Conservation (phyloP, 306 rosid genomes). For the Cicer pinnatifidum region DNA sequence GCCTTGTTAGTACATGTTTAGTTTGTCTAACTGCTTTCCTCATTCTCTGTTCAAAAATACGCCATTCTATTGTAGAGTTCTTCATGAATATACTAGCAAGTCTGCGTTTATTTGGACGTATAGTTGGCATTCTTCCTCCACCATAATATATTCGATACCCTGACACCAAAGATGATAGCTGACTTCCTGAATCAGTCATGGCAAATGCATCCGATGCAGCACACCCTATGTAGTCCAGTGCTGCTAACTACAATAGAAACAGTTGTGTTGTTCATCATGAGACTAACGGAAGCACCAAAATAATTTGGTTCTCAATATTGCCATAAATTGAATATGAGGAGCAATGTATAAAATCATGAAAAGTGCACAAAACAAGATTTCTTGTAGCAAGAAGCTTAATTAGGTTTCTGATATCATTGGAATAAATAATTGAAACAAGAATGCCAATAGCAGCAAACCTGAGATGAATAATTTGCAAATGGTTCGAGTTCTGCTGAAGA, state of each 20-base stretch:
- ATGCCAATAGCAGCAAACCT: slow-evolving; percentile 59
- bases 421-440: slow-evolving; percentile 29
- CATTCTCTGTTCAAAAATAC: slow-evolving; percentile 88
- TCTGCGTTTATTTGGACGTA: slow-evolving; percentile 96
- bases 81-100: slow-evolving; percentile 74
- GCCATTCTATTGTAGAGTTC: slow-evolving; percentile 90
- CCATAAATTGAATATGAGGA: slow-evolving; percentile 9
- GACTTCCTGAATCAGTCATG: slow-evolving; percentile 99
- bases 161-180: slow-evolving; percentile 86
- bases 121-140: slow-evolving; percentile 88
- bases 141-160: slow-evolving; percentile 92
- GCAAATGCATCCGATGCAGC: slow-evolving; percentile 95
- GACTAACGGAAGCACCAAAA: slow-evolving; percentile 32
- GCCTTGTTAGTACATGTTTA: slow-evolving; percentile 84
- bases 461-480: slow-evolving; percentile 83
- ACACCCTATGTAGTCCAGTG: slow-evolving; percentile 95
- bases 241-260: slow-evolving; percentile 70
- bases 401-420: slow-evolving; percentile 9
- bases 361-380: slow-evolving; percentile 2
- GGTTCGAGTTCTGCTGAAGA: slow-evolving; percentile 74
- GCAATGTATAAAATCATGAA: neutral
- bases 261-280: slow-evolving; percentile 41
- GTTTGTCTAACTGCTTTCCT: slow-evolving; percentile 98
- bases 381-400: neutral
- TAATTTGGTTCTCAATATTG: slow-evolving; percentile 20